Percentiles rank a stretch among this genome's conserved stretches.
phyloP scores from a whole-genome alignment of 352 stramenopile genomes.

The Phytophthora fragariae region DNA sequence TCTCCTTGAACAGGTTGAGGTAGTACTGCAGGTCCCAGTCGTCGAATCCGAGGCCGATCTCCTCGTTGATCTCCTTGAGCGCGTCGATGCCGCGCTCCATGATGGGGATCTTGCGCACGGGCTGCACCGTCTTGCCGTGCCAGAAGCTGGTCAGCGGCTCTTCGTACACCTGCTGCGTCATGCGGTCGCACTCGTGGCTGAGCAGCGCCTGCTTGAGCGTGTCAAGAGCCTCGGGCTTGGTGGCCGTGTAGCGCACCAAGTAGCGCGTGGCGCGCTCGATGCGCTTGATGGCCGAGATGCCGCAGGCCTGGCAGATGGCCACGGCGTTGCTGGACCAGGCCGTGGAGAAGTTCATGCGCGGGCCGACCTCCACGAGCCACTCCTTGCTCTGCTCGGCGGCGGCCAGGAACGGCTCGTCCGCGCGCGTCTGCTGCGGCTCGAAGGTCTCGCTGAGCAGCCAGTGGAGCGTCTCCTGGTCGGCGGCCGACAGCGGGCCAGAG shows the following conservation, averaged over 20 bases:
- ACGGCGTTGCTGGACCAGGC: constrained; percentile 99
- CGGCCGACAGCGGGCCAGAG: constrained; percentile 45
- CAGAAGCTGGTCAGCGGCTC: constrained; percentile 93
- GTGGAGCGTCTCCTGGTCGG: constrained; percentile 84
- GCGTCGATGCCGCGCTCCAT: constrained; percentile 94
- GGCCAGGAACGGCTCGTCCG: constrained; percentile 63
- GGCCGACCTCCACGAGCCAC: constrained; percentile 96
- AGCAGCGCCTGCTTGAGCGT: constrained; percentile 72
- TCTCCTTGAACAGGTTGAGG: constrained; percentile 96
- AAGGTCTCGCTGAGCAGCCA: constrained; percentile 98
- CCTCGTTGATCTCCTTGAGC: constrained; percentile 96
- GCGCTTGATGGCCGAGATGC: constrained; percentile 89
- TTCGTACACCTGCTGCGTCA: constrained; percentile 98
- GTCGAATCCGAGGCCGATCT: constrained; percentile 98
- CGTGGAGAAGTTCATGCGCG: constrained; percentile 98
- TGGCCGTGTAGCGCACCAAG: constrained; percentile 66
- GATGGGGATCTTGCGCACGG: constrained; percentile 94
- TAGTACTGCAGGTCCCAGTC: constrained; percentile 99
- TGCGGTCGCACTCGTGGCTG: constrained; percentile 90
- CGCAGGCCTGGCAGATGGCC: constrained; percentile 96
- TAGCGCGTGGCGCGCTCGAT: constrained; percentile 96
- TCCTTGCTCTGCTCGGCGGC: constrained; percentile 24
- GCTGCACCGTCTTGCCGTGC: constrained; percentile 79
- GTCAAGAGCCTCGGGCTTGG: constrained; percentile 48
- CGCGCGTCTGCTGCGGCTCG: constrained; percentile 87